Base-by-base conservation (phyloP, 73 alveolate genomes). In the Tetrahymena borealis region DNA sequence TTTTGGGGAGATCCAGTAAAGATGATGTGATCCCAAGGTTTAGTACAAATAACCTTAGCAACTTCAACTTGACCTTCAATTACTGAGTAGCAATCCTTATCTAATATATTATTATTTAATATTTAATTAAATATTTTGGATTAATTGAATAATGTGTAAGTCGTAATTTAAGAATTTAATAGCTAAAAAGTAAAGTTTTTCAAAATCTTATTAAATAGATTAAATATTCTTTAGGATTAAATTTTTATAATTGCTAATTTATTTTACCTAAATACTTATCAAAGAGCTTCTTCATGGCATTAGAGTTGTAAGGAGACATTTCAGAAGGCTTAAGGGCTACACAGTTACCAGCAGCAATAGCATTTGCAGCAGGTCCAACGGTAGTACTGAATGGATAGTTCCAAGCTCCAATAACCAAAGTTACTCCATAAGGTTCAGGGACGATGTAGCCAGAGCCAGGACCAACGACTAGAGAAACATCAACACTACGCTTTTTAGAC, bases 1-100 rank as follows among this genome's bases (percentile, higher is more conserved):
- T 97, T 98, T 43, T 96, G 94, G 20, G 99, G 97, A 24, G 99
- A 97, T 24, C 99, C 99, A 6, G 99, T 98, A 94, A 98, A 98
- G 28, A 97, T 94, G 11, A 97, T 97, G 94, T 97, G 91, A 95
- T 98, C 99, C 95, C 96, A 98, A 90, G 95, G 96, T 32, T 97
- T 95, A 90, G 95, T 94, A n/a, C 96, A 90, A 90, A 98, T 92
- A 91, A 95, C 96, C 41, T 96, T 97, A 39, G 98, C 98, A 5
- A 98, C 98, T 90, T 98, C 99, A 15, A 97, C 98, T 40, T 98
- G 98, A 35, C 99, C 99, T 39, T 98, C 99, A 38, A 97, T 97
- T 78, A 91, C 99, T 92, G 91, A 90, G 96, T 78, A 98, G 93
- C 93, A 96, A 85, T 93, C 95, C 95, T 95, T 91, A 95, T 93